A percentile compares a stretch with the other conserved stretches of the same genome.
Conservation (phyloP, 2,329 filamentous ascomycete species). For the Neofusicoccum sp. region DNA sequence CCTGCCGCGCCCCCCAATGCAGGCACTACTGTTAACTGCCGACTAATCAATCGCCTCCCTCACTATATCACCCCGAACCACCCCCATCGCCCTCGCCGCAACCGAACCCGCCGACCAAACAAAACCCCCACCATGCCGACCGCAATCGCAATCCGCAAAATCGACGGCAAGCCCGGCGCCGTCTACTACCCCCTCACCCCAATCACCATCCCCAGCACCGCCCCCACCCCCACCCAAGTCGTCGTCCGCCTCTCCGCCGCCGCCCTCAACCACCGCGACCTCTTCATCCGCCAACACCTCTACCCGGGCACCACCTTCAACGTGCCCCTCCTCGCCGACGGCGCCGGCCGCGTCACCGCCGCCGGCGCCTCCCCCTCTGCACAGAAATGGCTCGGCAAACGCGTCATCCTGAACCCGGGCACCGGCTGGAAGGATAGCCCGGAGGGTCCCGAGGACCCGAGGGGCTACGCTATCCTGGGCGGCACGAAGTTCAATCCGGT, state of each 20-base stretch:
- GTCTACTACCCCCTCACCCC: conserved; percentile 71
- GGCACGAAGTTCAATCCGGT: conserved; percentile 62
- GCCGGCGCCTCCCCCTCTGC: conserved; percentile 58
- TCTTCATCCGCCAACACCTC: conserved; percentile 88
- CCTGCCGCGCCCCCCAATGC: background rate
- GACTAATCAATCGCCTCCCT: background rate
- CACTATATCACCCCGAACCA: background rate
- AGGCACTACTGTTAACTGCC: background rate
- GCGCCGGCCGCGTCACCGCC: conserved; percentile 69
- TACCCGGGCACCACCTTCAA: conserved; percentile 84
- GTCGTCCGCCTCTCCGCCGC: conserved; percentile 73
- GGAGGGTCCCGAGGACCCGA: conserved; percentile 67
- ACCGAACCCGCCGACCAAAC: background rate
- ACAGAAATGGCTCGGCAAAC: conserved; percentile 58
- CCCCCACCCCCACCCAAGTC: conserved; percentile 55
- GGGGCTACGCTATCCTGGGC: conserved; percentile 64
- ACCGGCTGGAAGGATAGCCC: conserved; percentile 72
- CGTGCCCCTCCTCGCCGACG: conserved; percentile 78
- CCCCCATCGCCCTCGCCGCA: background rate
- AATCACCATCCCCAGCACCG: conserved; percentile 29
- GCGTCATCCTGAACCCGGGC: conserved; percentile 75
- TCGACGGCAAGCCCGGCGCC: conserved; percentile 80
- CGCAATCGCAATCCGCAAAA: conserved; percentile 63
- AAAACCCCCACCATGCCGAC: conserved; percentile 43
- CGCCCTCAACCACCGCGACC: conserved; percentile 90